phyloP scores from a whole-genome alignment of 352 stramenopile species.

The Globisporangium echinulatum region DNA sequence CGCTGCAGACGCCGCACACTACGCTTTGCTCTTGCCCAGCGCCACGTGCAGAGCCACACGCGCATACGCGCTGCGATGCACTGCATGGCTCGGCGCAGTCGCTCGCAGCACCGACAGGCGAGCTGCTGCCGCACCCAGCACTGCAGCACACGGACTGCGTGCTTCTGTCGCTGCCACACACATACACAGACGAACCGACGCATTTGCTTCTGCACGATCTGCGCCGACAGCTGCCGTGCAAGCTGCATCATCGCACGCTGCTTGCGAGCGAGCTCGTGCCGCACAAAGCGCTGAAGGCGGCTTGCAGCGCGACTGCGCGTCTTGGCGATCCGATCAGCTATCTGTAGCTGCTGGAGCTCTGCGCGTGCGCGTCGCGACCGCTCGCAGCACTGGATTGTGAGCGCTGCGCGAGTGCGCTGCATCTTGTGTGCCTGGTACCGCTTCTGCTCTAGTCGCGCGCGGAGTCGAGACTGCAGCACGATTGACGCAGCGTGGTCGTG shows the following conservation, averaged over 20 bases:
- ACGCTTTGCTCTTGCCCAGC: constrained; percentile 11
- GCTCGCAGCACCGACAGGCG: constrained; percentile 5
- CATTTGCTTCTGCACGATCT: constrained; percentile 41
- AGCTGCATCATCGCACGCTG: constrained; percentile 23
- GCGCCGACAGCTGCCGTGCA: constrained; percentile 32
- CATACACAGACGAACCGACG: constrained; percentile 20
- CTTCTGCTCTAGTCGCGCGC: constrained; percentile 48
- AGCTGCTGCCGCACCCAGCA: constrained; percentile 26
- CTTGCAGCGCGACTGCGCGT: constrained; percentile 9
- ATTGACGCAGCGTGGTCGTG: constrained; percentile 45
- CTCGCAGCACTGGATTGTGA: constrained; percentile 36
- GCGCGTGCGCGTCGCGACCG: constrained; percentile 13
- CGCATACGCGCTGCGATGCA: constrained; percentile 14
- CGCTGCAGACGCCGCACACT: constrained; percentile 22
- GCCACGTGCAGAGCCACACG: constrained; percentile 16
- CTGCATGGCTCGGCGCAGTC: constrained; percentile 9
- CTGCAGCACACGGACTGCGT: constrained; percentile 24
- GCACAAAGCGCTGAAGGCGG: constrained; percentile 35
- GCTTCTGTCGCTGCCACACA: constrained; percentile 9
- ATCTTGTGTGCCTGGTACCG: constrained; percentile 53
- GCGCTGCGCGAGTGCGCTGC: constrained; percentile 26
- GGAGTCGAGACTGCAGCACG: constrained; percentile 51
- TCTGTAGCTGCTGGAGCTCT: constrained; percentile 14
- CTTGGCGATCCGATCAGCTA: constrained; percentile 9
- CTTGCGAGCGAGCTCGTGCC: constrained; percentile 30